Evolutionary conservation across 176 grass and related monocot species (phyloP).

Genomic region (Chloris gayana): DNA sequence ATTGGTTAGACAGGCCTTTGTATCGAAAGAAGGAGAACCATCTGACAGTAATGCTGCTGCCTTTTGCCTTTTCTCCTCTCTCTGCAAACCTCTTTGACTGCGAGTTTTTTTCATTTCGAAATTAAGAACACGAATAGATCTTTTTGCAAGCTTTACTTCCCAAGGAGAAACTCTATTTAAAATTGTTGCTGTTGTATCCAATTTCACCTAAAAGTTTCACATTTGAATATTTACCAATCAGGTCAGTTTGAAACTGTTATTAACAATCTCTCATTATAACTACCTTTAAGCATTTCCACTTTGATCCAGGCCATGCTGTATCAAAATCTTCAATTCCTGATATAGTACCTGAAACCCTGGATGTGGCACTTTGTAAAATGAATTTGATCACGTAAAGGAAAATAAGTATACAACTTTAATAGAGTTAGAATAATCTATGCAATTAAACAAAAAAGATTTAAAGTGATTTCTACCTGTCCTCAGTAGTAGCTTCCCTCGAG

Average conservation of each 20-base stretch:
- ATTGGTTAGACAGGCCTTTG: neutral
- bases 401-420: neutral
- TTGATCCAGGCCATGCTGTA: conserved; percentile 22
- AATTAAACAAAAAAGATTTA: neutral
- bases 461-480: neutral
- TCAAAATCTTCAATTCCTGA: conserved; percentile 14
- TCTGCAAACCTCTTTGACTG: neutral
- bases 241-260: neutral
- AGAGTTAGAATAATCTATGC: neutral
- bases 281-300: conserved; percentile 19
- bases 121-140: neutral
- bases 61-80: neutral
- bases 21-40: neutral
- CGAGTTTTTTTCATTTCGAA: neutral
- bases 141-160: neutral
- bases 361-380: neutral
- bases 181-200: neutral
- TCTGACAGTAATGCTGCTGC: neutral
- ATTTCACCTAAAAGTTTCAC: conserved; percentile 5
- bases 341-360: conserved; percentile 8
- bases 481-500: neutral
- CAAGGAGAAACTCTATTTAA: neutral
- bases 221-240: neutral
- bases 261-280: neutral
- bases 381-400: neutral